These are phyloP conservation scores for Cylindrotheca closterium DNA, from an alignment of 108 stramenopile genomes.

Conservation along the genomic window DNA sequence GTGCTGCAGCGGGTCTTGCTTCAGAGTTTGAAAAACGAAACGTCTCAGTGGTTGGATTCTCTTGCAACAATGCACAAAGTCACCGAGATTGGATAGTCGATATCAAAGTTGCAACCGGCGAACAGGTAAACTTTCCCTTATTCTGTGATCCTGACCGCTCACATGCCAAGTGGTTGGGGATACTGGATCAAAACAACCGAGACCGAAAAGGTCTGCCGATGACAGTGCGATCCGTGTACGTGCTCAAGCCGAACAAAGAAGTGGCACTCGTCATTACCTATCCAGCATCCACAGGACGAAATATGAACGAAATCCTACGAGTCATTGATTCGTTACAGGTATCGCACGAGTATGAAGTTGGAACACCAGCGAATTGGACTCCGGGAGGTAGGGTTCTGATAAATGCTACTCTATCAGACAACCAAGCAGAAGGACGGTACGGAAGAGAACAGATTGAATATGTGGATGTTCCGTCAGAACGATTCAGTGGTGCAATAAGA, in stretches of 20 bases:
- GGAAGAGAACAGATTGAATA: conserved; percentile 26
- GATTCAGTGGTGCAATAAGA: neutral
- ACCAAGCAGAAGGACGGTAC: conserved; percentile 39
- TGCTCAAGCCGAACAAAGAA: conserved; percentile 40
- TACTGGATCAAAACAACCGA: conserved; percentile 26
- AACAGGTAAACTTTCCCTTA: conserved; percentile 35
- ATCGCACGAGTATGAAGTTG: conserved; percentile 25
- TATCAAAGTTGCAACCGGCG: conserved; percentile 37
- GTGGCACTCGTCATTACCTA: conserved; percentile 52
- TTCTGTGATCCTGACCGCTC: conserved; percentile 42
- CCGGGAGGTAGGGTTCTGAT: conserved; percentile 40
- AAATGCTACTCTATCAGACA: conserved; percentile 21
- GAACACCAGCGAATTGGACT: conserved; percentile 48
- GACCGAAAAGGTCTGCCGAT: conserved; percentile 33
- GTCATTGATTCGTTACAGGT: conserved; percentile 40
- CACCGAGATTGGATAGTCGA: conserved; percentile 43
- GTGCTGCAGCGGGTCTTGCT: conserved; percentile 34
- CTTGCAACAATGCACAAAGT: conserved; percentile 21
- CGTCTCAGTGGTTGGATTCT: conserved; percentile 35
- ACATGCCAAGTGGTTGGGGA: conserved; percentile 21
- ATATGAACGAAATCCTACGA: conserved; percentile 48
- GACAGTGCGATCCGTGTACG: conserved; percentile 33
- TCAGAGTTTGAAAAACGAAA: conserved; percentile 51
- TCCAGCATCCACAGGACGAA: conserved; percentile 41
- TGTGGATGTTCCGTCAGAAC: conserved; percentile 33